phyloP scores from a whole-genome alignment of 1,139 yeast species.

The Suhomyces taliae region DNA sequence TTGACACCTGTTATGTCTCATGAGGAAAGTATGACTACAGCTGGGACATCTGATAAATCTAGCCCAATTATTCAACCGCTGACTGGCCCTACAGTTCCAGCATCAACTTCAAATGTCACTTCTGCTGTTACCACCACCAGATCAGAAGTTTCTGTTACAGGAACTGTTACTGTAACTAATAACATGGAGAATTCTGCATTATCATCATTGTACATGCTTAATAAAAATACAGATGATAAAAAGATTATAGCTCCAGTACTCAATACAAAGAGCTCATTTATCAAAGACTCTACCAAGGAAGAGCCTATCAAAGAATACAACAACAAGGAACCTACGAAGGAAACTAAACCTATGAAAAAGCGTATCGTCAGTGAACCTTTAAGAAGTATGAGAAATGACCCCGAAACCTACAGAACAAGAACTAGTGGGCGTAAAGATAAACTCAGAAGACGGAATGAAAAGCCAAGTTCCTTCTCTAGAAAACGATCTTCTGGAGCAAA shows the following conservation, averaged over 20 bases:
- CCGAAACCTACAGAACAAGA: not conserved
- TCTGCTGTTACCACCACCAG: constrained; percentile 31
- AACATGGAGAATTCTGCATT: constrained; percentile 37
- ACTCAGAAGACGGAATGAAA: constrained; percentile 4
- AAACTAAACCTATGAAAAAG: not conserved
- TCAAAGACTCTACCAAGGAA: not conserved
- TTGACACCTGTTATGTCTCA: constrained; percentile 15
- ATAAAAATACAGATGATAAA: constrained; percentile 35
- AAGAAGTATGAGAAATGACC: not conserved
- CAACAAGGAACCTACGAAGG: not conserved
- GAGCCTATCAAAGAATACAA: not conserved
- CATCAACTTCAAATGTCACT: not conserved
- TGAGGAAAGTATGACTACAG: not conserved
- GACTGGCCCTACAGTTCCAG: not conserved
- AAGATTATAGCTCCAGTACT: constrained; percentile 3
- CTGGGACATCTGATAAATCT: constrained; percentile 1
- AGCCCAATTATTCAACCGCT: not conserved
- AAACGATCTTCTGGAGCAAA: constrained; percentile 8
- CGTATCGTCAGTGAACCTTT: not conserved
- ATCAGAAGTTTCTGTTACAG: constrained; percentile 31
- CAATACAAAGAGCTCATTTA: constrained; percentile 6
- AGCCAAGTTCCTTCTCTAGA: constrained; percentile 1
- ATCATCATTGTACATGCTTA: constrained; percentile 40
- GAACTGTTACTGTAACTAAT: constrained; percentile 34
- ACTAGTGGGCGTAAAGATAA: not conserved